Conservation (phyloP, 78 protist species). For the Paratrimastix pyriformis region DNA sequence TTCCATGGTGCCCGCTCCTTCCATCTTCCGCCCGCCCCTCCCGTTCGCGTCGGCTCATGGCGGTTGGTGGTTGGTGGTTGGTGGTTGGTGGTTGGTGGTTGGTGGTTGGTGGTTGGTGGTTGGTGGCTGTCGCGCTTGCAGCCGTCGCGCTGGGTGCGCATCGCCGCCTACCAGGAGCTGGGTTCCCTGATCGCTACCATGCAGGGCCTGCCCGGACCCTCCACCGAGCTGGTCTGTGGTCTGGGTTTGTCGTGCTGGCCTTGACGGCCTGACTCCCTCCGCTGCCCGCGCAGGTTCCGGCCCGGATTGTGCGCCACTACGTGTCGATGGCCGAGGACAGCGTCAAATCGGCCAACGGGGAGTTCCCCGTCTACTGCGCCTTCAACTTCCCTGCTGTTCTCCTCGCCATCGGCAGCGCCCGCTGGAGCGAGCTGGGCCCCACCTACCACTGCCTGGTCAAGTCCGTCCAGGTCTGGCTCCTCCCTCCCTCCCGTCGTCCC, state of each 20-base stretch:
- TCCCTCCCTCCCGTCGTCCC: too few relatives aligned
- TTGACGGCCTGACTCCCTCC: too few relatives aligned
- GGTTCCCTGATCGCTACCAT: conserved; percentile 36
- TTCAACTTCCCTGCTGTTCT: conserved; percentile 49
- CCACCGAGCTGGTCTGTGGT: too few relatives aligned
- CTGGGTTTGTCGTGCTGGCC: too few relatives aligned
- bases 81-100: too few relatives aligned
- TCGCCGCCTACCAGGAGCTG: conserved; percentile 16
- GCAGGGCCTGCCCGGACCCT: neutral
- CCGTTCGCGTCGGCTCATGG: too few relatives aligned
- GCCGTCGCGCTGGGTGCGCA: conserved; percentile 41
- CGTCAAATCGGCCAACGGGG: conserved; percentile 30
- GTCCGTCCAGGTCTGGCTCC: too few relatives aligned
- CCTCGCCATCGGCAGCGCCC: conserved; percentile 25
- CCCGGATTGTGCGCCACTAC: neutral
- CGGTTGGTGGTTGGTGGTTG: too few relatives aligned
- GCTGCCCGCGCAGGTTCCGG: neutral
- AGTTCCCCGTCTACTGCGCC: conserved; percentile 41
- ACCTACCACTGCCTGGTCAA: conserved; percentile 18
- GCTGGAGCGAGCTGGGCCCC: conserved; percentile 31
- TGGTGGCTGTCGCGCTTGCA: too few relatives aligned
- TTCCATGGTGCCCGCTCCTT: too few relatives aligned
- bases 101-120: too few relatives aligned
- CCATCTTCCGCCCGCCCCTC: too few relatives aligned
- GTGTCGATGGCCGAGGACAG: conserved; percentile 11